A percentile compares a stretch with the other conserved stretches of the same genome.
Evolutionary conservation across 768 basidiomycete species (phyloP).

Genomic region (Rhizopogon vulgaris): DNA sequence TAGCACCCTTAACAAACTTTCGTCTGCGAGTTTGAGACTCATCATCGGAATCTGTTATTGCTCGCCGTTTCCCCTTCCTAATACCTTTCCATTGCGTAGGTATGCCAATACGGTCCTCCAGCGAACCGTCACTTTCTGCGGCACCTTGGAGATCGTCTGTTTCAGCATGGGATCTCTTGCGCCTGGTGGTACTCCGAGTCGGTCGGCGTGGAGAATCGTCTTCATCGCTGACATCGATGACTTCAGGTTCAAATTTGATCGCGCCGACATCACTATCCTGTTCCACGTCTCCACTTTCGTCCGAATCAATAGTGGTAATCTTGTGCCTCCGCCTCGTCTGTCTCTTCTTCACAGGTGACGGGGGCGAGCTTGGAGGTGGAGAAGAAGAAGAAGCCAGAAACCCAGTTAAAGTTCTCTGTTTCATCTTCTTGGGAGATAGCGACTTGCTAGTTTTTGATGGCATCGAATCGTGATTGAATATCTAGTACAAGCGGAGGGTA

Average conservation of each 20-base stretch:
- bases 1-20: constrained; percentile 37
- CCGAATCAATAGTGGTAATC: constrained; percentile 7
- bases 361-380: constrained; percentile 17
- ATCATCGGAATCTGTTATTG: constrained; percentile 29
- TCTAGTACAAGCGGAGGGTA: too few relatives aligned
- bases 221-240: constrained; percentile 16
- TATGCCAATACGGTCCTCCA: constrained; percentile 11
- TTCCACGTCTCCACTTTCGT: constrained; percentile 17
- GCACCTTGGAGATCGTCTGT: constrained; percentile 10
- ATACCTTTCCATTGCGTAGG: constrained; percentile 15
- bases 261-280: constrained; percentile 42
- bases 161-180: constrained; percentile 8
- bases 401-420: constrained; percentile 39
- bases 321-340: constrained; percentile 13
- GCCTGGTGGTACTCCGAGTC: constrained; percentile 5
- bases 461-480: constrained; percentile 6
- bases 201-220: constrained; percentile 21
- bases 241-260: constrained; percentile 43
- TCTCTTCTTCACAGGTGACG: constrained; percentile 1
- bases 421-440: constrained; percentile 23
- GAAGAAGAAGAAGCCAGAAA: constrained; percentile 28
- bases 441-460: constrained; percentile 12
- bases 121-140: constrained; percentile 17
- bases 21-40: constrained; percentile 29
- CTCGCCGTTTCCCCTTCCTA: constrained; percentile 15